Evolutionary conservation across 768 basidiomycete species (phyloP), one percentile per base, ranked within the genome.

Genomic region (Trametopsis cervina): DNA sequence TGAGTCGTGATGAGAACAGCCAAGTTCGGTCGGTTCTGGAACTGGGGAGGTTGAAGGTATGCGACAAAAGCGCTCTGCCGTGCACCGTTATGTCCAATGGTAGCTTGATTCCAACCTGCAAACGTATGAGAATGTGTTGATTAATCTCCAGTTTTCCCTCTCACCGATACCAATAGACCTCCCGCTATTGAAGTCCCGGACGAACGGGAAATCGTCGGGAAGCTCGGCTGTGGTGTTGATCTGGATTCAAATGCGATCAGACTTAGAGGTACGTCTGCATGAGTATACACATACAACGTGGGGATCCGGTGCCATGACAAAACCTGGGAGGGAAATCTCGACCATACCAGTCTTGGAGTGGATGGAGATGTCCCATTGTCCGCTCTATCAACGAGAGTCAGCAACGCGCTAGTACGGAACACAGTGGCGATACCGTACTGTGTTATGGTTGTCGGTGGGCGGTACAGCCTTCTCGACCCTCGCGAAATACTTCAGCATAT

Each of bases 401-500:
- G n/a, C n/a, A n/a, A n/a, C n/a, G n/a, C n/a, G n/a, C n/a, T n/a
- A n/a, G n/a, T n/a, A n/a, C n/a, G n/a, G n/a, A n/a, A n/a, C n/a
- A n/a, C n/a, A n/a, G n/a, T n/a, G n/a, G n/a, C n/a, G n/a, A n/a
- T n/a, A n/a, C n/a, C n/a, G n/a, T n/a, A n/a, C n/a, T n/a, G n/a
- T n/a, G n/a, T n/a, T n/a, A n/a, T n/a, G n/a, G n/a, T n/a, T n/a
- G n/a, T n/a, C n/a, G n/a, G n/a, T n/a, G 13, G n/a, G 23, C 17
- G 33, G 11, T 3, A 42, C 39, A 18, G 18, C 53, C 57, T 27
- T 50, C 22, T 58, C 57, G 1, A 46, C 65, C 49, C 71, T 71
- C 41, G 68, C 66, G 9, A 61, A 48, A 45, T 66, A 72, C 18
- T 69, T 65, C 18, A 40, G 36, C 37, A 45, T 53, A 23, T 56